Percentiles rank a stretch among this genome's conserved stretches.
These are phyloP conservation scores for Suhomyces faveliae DNA, from an alignment of 805 yeast genomes.

Conservation along the genomic window DNA sequence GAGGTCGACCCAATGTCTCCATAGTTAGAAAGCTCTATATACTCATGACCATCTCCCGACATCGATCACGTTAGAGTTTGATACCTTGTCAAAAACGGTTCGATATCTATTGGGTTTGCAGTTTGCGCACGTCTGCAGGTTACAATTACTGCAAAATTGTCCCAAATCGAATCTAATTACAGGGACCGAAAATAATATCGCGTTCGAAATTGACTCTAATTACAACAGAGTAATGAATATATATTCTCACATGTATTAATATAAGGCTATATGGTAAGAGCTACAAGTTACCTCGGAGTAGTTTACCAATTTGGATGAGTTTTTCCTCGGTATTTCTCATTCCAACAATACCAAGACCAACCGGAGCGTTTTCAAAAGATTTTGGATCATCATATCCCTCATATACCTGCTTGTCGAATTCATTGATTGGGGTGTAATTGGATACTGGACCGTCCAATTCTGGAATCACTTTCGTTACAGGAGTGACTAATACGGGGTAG, in stretches of 20 bases:
- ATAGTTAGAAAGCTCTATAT: slow-evolving; percentile 7
- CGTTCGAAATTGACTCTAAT: too few species aligned
- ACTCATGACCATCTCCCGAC: background rate
- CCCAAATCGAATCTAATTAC: background rate
- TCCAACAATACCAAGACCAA: slow-evolving; percentile 18
- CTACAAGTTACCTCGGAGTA: slow-evolving; percentile 3
- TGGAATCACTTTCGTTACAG: slow-evolving; percentile 15
- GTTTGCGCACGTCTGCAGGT: background rate
- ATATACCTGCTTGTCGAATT: slow-evolving; percentile 12
- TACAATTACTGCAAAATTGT: background rate
- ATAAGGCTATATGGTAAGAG: background rate
- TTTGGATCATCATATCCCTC: slow-evolving; percentile 15
- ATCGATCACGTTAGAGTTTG: background rate
- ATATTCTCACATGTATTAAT: background rate
- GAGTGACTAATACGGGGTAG: slow-evolving; percentile 13
- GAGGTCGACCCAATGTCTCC: background rate
- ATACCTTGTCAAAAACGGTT: background rate
- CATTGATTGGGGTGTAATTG: slow-evolving; percentile 16
- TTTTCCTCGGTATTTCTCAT: slow-evolving; percentile 19
- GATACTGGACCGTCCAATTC: slow-evolving; percentile 12
- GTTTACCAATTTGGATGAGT: slow-evolving; percentile 15
- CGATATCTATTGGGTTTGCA: background rate
- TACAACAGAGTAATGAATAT: too few species aligned
- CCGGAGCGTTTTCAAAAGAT: slow-evolving; percentile 17
- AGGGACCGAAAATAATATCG: too few species aligned